These are phyloP conservation scores for Epichloe hybrida DNA, from an alignment of 2,329 filamentous ascomycete species.

Conservation along the genomic window DNA sequence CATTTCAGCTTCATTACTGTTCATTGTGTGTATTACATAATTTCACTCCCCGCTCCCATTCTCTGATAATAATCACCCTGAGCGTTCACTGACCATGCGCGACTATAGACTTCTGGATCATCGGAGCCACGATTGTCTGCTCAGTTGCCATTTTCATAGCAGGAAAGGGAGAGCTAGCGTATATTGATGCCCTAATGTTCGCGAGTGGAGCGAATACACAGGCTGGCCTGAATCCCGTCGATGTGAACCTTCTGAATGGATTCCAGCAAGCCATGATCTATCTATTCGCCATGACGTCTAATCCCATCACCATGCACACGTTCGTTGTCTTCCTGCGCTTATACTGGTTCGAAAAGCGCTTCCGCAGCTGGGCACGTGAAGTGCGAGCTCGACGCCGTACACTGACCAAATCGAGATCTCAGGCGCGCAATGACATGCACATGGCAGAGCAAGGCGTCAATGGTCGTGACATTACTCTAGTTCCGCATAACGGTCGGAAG, in stretches of 20 bases:
- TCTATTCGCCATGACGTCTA: constrained; percentile 57
- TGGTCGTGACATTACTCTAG: constrained; percentile 50
- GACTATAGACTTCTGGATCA: constrained; percentile 60
- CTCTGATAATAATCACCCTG: background rate
- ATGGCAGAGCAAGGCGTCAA: constrained; percentile 50
- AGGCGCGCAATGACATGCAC: constrained; percentile 28
- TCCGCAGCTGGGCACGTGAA: constrained; percentile 69
- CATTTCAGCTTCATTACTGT: constrained; percentile 71
- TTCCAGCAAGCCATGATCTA: constrained; percentile 66
- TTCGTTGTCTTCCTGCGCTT: constrained; percentile 83
- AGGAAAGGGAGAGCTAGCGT: constrained; percentile 45
- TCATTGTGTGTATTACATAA: constrained; percentile 47
- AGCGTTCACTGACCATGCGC: constrained; percentile 2
- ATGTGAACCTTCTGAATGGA: constrained; percentile 53
- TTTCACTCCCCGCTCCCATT: background rate
- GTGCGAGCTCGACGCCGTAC: constrained; percentile 52
- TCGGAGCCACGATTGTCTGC: constrained; percentile 56
- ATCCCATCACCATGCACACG: constrained; percentile 73
- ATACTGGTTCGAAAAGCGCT: constrained; percentile 97
- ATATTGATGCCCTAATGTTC: constrained; percentile 88
- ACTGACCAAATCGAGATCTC: constrained; percentile 47
- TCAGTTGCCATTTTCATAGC: constrained; percentile 64
- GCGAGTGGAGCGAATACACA: constrained; percentile 79
- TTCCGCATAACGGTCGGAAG: constrained; percentile 41
- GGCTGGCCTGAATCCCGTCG: constrained; percentile 75